A percentile compares a stretch with the other conserved stretches of the same genome.
Evolutionary conservation across 116 monocot genomes (phyloP).

Genomic region (Thalassia testudinum): DNA sequence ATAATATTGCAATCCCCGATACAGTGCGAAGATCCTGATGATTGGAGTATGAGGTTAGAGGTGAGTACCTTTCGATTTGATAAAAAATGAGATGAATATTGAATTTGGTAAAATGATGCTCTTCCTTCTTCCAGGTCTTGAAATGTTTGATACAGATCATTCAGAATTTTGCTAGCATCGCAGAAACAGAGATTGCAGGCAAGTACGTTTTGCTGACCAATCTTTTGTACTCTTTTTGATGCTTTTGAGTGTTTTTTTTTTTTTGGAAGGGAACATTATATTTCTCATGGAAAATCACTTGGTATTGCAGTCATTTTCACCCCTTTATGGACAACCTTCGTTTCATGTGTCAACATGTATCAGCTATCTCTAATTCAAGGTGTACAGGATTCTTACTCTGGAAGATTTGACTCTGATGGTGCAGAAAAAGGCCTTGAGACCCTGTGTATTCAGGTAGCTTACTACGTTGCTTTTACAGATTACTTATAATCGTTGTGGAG

Average conservation of each 20-base stretch:
- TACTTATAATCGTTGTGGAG: too few relatives aligned
- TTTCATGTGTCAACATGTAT: constrained; percentile 62
- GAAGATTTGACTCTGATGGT: constrained; percentile 82
- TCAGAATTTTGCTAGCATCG: constrained; percentile 56
- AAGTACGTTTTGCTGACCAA: constrained; percentile 21
- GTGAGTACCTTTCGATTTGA: constrained; percentile 11
- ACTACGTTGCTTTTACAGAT: not conserved
- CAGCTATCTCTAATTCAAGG: constrained; percentile 47
- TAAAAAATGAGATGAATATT: not conserved
- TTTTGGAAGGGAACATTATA: not conserved
- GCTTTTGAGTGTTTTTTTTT: constrained; percentile 1
- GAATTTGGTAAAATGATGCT: too few relatives aligned
- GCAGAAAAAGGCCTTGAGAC: constrained; percentile 65
- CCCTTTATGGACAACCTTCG: constrained; percentile 85
- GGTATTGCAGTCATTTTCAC: constrained; percentile 47
- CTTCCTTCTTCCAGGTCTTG: constrained; percentile 35
- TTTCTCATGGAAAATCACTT: not conserved
- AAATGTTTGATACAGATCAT: constrained; percentile 86
- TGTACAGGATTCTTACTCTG: constrained; percentile 49
- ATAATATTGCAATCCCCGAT: constrained; percentile 56
- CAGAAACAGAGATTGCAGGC: constrained; percentile 48
- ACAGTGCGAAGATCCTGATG: constrained; percentile 68
- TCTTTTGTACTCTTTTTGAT: not conserved
- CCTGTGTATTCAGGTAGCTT: constrained; percentile 74
- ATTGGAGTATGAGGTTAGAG: constrained; percentile 91